Percentiles rank a stretch among this genome's conserved stretches.
phyloP scores from a whole-genome alignment of 495 filamentous ascomycete genomes.

The Pyrenula aspistea region DNA sequence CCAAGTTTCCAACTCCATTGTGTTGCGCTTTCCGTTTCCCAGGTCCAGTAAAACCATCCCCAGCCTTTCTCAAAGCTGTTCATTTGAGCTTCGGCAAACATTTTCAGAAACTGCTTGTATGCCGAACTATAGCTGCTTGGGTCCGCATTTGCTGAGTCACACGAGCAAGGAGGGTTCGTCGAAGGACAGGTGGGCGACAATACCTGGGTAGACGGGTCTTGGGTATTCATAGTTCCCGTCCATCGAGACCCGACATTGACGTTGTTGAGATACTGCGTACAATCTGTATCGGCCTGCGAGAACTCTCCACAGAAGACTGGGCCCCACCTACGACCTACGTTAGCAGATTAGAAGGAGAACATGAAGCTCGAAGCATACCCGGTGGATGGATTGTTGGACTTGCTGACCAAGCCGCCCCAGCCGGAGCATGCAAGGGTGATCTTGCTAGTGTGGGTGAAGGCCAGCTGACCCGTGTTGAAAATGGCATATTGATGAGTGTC shows the following conservation, averaged over 20 bases:
- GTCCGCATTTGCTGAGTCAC: slow-evolving; percentile 63
- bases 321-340: slow-evolving; percentile 48
- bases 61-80: slow-evolving; percentile 74
- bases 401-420: slow-evolving; percentile 68
- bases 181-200: slow-evolving; percentile 59
- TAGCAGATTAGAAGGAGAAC: not conserved
- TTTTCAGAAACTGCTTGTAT: slow-evolving; percentile 79
- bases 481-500: slow-evolving; percentile 94
- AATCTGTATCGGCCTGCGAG: slow-evolving; percentile 97
- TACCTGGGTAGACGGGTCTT: slow-evolving; percentile 39
- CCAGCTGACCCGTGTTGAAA: slow-evolving; percentile 68
- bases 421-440: slow-evolving; percentile 73
- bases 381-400: slow-evolving; percentile 54
- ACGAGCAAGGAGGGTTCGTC: slow-evolving; percentile 46
- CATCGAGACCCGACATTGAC: slow-evolving; percentile 81
- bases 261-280: slow-evolving; percentile 77
- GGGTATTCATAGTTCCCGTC: slow-evolving; percentile 65
- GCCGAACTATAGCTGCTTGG: slow-evolving; percentile 48
- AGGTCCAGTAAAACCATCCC: slow-evolving; percentile 99
- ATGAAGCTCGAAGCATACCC: slow-evolving; percentile 36
- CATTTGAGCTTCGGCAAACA: slow-evolving; percentile 96
- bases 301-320: slow-evolving; percentile 97
- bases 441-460: slow-evolving; percentile 59
- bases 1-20: slow-evolving; percentile 95
- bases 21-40: slow-evolving; percentile 62